phyloP scores from a whole-genome alignment of 1,284 basidiomycete genomes.

The Blastosporella zonata region DNA sequence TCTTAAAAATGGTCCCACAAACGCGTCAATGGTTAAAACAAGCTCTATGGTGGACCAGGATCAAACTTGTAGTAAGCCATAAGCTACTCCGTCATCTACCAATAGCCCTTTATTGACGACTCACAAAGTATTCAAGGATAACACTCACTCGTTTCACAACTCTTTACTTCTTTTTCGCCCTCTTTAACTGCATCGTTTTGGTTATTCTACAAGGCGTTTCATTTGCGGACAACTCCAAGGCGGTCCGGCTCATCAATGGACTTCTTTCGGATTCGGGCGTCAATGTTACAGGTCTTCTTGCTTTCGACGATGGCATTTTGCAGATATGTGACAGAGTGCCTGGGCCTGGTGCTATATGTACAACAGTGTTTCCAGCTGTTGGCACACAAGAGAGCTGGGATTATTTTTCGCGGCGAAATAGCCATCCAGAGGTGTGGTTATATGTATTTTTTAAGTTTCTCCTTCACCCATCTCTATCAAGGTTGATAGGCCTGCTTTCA shows the following conservation, averaged over 20 bases:
- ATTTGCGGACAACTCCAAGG: constrained; percentile 31
- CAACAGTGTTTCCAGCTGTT: constrained; percentile 9
- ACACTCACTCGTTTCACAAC: constrained; percentile 42
- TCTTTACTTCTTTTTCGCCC: constrained; percentile 40
- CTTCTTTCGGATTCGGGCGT: constrained; percentile 21
- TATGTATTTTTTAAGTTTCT: not conserved
- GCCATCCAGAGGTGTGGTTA: not conserved
- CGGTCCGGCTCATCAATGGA: constrained; percentile 27
- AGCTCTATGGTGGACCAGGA: constrained; percentile 22
- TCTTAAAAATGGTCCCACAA: constrained; percentile 13
- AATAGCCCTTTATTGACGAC: not conserved
- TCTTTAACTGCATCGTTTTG: constrained; percentile 36
- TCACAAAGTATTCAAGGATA: constrained; percentile 37
- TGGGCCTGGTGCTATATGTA: constrained; percentile 21
- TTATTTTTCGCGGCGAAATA: constrained; percentile 3
- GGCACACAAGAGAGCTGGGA: not conserved
- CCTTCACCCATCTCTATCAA: not conserved
- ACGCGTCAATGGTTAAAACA: constrained; percentile 19
- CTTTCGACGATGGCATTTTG: constrained; percentile 26
- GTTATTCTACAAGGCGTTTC: constrained; percentile 34
- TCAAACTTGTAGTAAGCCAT: constrained; percentile 28
- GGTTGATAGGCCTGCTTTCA: not conserved
- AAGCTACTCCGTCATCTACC: not conserved
- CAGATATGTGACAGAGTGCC: constrained; percentile 27
- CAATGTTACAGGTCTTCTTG: constrained; percentile 22